These are phyloP conservation scores for Castanopsis chinensis DNA, from an alignment of 306 rosid species.

Conservation along the genomic window DNA sequence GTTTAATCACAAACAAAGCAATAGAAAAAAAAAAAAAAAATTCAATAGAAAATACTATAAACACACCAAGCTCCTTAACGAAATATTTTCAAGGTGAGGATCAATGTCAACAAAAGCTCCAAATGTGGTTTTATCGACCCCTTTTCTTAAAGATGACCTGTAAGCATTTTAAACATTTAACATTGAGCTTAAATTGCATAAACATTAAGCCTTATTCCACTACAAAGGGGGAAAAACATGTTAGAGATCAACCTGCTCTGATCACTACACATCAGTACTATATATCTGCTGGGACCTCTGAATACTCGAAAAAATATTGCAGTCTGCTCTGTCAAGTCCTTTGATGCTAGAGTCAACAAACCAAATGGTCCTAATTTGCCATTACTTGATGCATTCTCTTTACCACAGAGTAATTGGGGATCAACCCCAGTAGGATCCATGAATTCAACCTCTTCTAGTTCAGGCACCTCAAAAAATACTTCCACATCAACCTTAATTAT, in stretches of 20 bases:
- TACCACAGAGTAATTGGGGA: constrained; percentile 47
- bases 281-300: constrained; percentile 34
- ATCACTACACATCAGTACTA: constrained; percentile 73
- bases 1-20: too few relatives aligned
- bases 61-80: constrained; percentile 68
- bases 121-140: constrained; percentile 46
- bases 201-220: too few relatives aligned
- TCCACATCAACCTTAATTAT: constrained; percentile 53
- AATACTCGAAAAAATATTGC: constrained; percentile 47
- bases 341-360: constrained; percentile 53
- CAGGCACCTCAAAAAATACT: constrained; percentile 40
- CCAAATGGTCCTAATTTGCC: constrained; percentile 63
- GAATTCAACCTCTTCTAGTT: constrained; percentile 35
- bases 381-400: constrained; percentile 28
- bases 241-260: constrained; percentile 51
- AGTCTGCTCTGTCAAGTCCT: constrained; percentile 51
- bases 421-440: constrained; percentile 36
- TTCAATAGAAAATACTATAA: not conserved
- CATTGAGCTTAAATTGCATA: not conserved
- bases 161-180: not conserved
- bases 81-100: constrained; percentile 30
- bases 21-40: too few relatives aligned
- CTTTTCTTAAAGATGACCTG: constrained; percentile 59
- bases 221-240: not conserved
- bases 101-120: constrained; percentile 58